Evolutionary conservation across 306 rosid genomes (phyloP).

Genomic region (Quercus glauca): DNA sequence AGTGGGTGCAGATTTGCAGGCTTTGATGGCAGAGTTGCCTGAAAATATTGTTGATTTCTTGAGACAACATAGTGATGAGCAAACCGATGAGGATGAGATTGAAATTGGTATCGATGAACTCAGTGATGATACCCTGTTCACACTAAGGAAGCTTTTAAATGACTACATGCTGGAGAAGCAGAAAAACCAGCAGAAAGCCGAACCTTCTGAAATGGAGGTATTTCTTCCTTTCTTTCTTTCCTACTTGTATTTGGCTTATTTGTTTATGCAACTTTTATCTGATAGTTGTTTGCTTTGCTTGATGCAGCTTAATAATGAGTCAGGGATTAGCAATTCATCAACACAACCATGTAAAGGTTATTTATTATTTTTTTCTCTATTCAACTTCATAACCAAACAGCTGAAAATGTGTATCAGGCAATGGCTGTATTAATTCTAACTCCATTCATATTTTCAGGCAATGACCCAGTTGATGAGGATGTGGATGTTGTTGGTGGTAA

Average conservation of each 20-base stretch:
- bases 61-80: conserved; percentile 63
- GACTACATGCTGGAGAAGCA: conserved; percentile 64
- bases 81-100: conserved; percentile 73
- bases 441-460: conserved; percentile 46
- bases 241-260: not conserved
- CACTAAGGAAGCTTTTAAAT: conserved; percentile 71
- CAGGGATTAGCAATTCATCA: conserved; percentile 78
- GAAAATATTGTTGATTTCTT: conserved; percentile 66
- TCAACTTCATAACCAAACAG: not conserved
- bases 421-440: not conserved
- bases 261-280: conserved; percentile 2
- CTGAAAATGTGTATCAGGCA: not conserved
- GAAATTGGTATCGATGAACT: conserved; percentile 88
- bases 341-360: conserved; percentile 72
- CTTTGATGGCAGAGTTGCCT: conserved; percentile 67
- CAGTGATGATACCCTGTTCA: conserved; percentile 66
- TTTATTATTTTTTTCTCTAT: not conserved
- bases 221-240: conserved; percentile 13
- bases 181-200: conserved; percentile 42
- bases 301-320: conserved; percentile 62
- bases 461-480: conserved; percentile 76
- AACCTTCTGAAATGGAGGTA: conserved; percentile 84
- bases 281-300: conserved; percentile 14
- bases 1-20: conserved; percentile 70
- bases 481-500: conserved; percentile 90